Base-by-base conservation (phyloP, 2,329 filamentous ascomycete species). In the Rutstroemia sp. region DNA sequence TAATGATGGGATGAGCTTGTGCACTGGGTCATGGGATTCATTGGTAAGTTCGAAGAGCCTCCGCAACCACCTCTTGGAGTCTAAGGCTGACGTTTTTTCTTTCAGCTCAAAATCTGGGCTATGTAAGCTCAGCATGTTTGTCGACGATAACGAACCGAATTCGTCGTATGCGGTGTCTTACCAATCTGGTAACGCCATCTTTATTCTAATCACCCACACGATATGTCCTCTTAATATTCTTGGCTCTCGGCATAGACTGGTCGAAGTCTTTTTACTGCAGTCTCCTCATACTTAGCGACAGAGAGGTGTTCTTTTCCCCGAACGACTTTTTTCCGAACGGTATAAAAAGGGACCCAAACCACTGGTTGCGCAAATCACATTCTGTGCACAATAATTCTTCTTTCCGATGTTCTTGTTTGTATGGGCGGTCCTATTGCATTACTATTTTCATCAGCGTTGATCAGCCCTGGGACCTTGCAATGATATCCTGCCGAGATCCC, bases 11-110 rank as follows among this genome's bases (percentile, higher is more conserved):
- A 96, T 97, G 78, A 97, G 92, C 78, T 80, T 99, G 77, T 97
- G 94, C 83, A 99, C 94, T 70, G 94, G 94, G 73, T 99, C 94
- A 65, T 99, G 94, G 94, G 94, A 99, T 77, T 96, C 94, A 69
- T 82, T 96, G 80, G 94, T 97, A 82, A 77, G 90, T 81, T 8
- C 4, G 17, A 3, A 50, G 16, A 23, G 14, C 3, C 38, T 46
- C 36, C 14, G 36, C 16, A 44, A 56, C 19, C 10, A 14, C 9
- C 40, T 45, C 44, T 45, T 38, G 48, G 8, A 30, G 30, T 17
- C 30, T 47, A 40, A 19, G 38, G 48, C 45, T 55, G 30, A 55
- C 38, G 30, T 38, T 23, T 42, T 38, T 17, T 56, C 63, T 54
- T 69, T 59, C 61, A 92, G 88, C 86, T 92, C 73, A 92, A 91